A percentile compares a stretch with the other conserved stretches of the same genome.
phyloP scores from a whole-genome alignment of 2,329 filamentous ascomycete genomes.

The Talaromyces sp. region DNA sequence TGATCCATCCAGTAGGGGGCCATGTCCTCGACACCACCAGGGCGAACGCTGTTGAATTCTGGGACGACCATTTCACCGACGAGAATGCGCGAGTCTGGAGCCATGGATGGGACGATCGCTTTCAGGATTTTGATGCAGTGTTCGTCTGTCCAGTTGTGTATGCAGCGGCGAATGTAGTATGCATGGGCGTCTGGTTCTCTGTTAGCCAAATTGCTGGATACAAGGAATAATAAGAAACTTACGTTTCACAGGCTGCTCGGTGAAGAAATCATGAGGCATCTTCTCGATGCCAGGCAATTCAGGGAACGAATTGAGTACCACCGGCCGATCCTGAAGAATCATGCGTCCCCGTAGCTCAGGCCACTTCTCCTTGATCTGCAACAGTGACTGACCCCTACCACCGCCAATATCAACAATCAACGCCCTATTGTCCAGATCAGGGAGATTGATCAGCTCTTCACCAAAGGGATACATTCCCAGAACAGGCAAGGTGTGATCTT shows the following conservation, averaged over 20 bases:
- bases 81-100: constrained; percentile 38
- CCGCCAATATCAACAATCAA: constrained; percentile 47
- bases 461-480: constrained; percentile 26
- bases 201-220: neutral
- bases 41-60: constrained; percentile 22
- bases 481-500: constrained; percentile 24
- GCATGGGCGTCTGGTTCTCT: constrained; percentile 11
- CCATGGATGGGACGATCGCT: constrained; percentile 35
- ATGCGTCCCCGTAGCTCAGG: constrained; percentile 36
- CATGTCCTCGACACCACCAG: constrained; percentile 28
- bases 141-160: constrained; percentile 31
- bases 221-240: constrained; percentile 17
- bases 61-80: constrained; percentile 48
- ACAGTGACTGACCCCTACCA: constrained; percentile 42
- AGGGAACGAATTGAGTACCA: constrained; percentile 30
- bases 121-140: constrained; percentile 25
- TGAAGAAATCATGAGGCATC: constrained; percentile 27
- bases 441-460: constrained; percentile 19
- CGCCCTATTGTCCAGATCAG: constrained; percentile 22
- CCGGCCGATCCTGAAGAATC: constrained; percentile 44
- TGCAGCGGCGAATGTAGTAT: constrained; percentile 29
- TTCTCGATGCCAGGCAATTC: constrained; percentile 32
- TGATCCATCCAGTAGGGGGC: constrained; percentile 32
- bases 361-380: constrained; percentile 32
- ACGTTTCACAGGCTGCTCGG: constrained; percentile 20